Percentiles rank a stretch among this genome's conserved stretches.
phyloP scores from a whole-genome alignment of 2,329 filamentous ascomycete genomes.

The Ophiostoma montium region DNA sequence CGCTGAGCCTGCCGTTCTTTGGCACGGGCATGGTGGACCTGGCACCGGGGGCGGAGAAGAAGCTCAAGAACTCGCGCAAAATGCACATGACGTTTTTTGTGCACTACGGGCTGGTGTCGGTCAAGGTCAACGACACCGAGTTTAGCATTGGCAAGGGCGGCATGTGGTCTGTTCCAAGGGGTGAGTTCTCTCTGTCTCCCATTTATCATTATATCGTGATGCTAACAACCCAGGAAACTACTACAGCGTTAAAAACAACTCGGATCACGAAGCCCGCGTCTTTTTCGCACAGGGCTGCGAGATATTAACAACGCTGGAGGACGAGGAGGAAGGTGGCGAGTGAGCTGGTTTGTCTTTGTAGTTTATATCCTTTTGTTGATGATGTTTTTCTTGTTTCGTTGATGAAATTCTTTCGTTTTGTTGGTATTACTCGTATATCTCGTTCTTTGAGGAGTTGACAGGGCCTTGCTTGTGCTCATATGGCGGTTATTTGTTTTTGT shows the following conservation, averaged over 20 bases:
- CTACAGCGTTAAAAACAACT: slow-evolving; percentile 79
- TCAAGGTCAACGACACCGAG: slow-evolving; percentile 57
- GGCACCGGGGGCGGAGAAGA: slow-evolving; percentile 69
- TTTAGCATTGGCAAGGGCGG: slow-evolving; percentile 82
- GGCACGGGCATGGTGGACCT: slow-evolving; percentile 83
- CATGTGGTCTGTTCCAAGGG: slow-evolving; percentile 88
- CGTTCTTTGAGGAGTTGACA: too few relatives aligned
- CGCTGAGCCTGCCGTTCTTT: slow-evolving; percentile 71
- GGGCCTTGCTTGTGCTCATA: too few relatives aligned
- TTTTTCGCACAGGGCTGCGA: slow-evolving; percentile 90
- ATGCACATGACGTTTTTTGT: slow-evolving; percentile 98
- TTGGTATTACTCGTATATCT: too few relatives aligned
- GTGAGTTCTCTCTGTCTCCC: slow-evolving; percentile 35
- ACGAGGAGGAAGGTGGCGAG: slow-evolving; percentile 6
- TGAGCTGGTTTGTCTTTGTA: background rate
- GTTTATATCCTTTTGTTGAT: background rate
- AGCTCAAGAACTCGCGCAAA: slow-evolving; percentile 78
- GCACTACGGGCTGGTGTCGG: slow-evolving; percentile 65
- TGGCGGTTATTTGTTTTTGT: too few relatives aligned
- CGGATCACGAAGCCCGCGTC: slow-evolving; percentile 55
- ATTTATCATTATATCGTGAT: slow-evolving; percentile 5
- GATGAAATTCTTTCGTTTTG: too few relatives aligned
- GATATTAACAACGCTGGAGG: slow-evolving; percentile 19
- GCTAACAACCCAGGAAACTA: slow-evolving; percentile 55
- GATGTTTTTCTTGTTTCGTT: background rate